Base-by-base conservation (phyloP, 2,329 filamentous ascomycete genomes). In the Cercospora berteroae region DNA sequence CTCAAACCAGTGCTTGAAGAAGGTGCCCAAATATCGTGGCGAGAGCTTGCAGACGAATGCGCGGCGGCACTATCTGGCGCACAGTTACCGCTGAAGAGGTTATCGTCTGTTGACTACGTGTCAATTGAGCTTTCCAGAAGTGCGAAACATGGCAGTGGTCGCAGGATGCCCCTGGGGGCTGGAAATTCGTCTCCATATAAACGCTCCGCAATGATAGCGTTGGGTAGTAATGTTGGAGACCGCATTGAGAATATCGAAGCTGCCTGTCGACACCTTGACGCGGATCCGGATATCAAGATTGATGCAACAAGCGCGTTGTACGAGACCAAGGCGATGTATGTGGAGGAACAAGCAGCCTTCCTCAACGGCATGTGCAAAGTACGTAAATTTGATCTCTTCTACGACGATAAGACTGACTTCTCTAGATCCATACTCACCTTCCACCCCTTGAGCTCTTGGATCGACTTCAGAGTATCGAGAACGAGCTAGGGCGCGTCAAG, bases 261-360 rank as follows among this genome's bases (percentile, higher is more conserved):
- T 74, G 94, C 95, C 0, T 94, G 93, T 77, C 84, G 83, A 55
- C 87, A 90, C 76, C 93, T 99, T 88, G 88, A 91, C 70, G 82
- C 70, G 0, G 72, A 84, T 55, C 84, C 87, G 23, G 89, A 88
- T 36, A 92, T 98, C 76, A 87, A 81, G 63, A 86, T 99, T 44
- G 85, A 88, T 74, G 85, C 89, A 74, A 97, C 94, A 0, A 98
- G 94, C 78, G 90, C 89, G 69, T 83, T 99, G 3, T 99, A 95
- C 86, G 93, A 98, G 81, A 99, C 94, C 3, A 89, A 92, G 74
- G 93, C 95, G 23, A 99, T 99, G 95, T 99, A 99, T 79, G 91
- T 97, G 70, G 82, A 91, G 70, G 90, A 97, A 70, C 95, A 99
- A 79, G 89, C 89, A 70, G 87, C 87, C 31, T 99, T 99, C 77